Evolutionary conservation across 352 stramenopile species (phyloP).

Genomic region (Globisporangium iwayamae): DNA sequence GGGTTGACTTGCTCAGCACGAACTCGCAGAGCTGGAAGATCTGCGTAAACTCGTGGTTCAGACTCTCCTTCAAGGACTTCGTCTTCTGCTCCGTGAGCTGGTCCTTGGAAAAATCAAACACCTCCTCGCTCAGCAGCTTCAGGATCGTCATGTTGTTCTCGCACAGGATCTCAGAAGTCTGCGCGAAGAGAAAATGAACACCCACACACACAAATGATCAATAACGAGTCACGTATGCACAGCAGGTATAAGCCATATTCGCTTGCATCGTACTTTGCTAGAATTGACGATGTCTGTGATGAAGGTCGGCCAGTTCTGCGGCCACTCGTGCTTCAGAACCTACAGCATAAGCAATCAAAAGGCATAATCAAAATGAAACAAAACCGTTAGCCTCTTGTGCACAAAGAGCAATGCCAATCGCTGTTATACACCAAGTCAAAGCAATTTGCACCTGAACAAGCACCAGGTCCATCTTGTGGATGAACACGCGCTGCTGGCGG

Average conservation of each 20-base stretch:
- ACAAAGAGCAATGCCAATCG: background rate
- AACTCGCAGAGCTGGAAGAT: conserved; percentile 99
- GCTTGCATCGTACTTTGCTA: conserved; percentile 64
- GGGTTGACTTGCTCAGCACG: conserved; percentile 93
- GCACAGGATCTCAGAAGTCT: conserved; percentile 96
- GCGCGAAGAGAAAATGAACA: conserved; percentile 17
- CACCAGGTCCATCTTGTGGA: conserved; percentile 96
- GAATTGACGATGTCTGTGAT: conserved; percentile 95
- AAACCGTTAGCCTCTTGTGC: background rate
- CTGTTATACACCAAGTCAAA: too few species aligned
- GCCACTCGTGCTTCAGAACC: conserved; percentile 99
- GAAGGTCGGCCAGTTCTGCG: conserved; percentile 99
- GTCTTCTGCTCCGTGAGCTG: conserved; percentile 98
- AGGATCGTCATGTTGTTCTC: conserved; percentile 99
- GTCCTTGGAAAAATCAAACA: conserved; percentile 99
- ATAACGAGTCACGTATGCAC: too few species aligned
- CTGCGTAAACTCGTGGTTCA: conserved; percentile 98
- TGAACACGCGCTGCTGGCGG: conserved; percentile 90
- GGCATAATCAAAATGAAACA: background rate
- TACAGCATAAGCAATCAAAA: conserved; percentile 44
- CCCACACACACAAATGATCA: background rate
- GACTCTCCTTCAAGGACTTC: conserved; percentile 96
- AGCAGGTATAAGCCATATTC: background rate
- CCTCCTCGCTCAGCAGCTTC: conserved; percentile 98
- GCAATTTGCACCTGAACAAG: conserved; percentile 64